These are phyloP conservation scores for Coemansia sp. DNA, from an alignment of 192 early-diverging fungal genomes.

Conservation along the genomic window DNA sequence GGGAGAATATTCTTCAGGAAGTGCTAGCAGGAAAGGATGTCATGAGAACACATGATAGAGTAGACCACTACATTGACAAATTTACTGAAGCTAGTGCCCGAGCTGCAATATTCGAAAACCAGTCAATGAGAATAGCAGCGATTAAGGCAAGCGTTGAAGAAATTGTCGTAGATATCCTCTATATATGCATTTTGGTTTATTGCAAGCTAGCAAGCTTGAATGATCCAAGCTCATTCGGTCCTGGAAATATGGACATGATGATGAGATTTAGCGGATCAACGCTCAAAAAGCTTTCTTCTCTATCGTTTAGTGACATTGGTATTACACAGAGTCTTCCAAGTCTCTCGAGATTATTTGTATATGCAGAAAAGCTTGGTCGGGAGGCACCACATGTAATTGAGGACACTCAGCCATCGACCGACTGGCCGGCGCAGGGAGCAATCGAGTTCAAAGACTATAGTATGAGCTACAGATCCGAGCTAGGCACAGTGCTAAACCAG, in stretches of 20 bases:
- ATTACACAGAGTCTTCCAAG: neutral
- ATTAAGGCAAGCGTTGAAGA: neutral
- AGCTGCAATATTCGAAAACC: neutral
- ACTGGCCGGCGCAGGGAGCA: slow-evolving; percentile 55
- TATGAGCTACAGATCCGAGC: slow-evolving; percentile 44
- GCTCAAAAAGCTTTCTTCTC: slow-evolving; percentile 1
- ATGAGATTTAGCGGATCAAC: slow-evolving; percentile 5
- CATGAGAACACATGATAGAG: neutral
- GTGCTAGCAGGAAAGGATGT: neutral
- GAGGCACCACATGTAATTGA: slow-evolving; percentile 66
- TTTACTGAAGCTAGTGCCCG: neutral
- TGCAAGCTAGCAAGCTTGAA: neutral
- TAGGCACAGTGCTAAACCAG: slow-evolving; percentile 28
- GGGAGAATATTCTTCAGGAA: neutral
- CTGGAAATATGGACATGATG: slow-evolving; percentile 9
- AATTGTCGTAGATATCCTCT: neutral
- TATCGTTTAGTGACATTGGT: neutral
- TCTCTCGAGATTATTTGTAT: slow-evolving; percentile 19
- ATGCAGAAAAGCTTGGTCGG: slow-evolving; percentile 41
- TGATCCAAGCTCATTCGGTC: neutral
- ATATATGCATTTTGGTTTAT: slow-evolving; percentile 1
- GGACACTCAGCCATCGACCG: slow-evolving; percentile 29
- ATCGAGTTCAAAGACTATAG: slow-evolving; percentile 53
- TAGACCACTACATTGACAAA: neutral
- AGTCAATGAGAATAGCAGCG: neutral